Evolutionary conservation across 164 flowering plant species (phyloP).

Genomic region (Chimonanthus praecox): DNA sequence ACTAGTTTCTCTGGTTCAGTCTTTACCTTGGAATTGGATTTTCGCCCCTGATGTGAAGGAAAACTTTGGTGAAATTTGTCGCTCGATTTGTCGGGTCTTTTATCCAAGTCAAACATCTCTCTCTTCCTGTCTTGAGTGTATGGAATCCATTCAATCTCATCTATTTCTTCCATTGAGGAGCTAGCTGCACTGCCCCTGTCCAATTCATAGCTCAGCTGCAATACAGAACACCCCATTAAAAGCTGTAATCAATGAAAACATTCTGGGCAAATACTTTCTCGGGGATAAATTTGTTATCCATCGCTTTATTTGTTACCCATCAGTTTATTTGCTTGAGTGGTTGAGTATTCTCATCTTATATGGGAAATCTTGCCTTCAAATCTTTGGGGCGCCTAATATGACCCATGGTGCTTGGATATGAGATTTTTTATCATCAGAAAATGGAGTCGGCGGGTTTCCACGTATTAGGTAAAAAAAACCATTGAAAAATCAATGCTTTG

Average conservation of each 20-base stretch:
- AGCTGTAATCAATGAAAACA: background rate
- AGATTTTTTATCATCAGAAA: too few species aligned
- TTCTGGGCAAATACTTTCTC: background rate
- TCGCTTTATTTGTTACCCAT: too few species aligned
- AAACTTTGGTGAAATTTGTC: background rate
- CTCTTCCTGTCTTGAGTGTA: background rate
- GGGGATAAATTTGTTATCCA: background rate
- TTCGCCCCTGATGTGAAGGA: background rate
- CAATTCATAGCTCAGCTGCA: slow-evolving; percentile 9
- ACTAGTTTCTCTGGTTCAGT: too few species aligned
- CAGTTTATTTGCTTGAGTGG: too few species aligned
- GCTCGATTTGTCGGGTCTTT: background rate
- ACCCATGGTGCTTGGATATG: too few species aligned
- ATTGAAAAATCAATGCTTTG: too few species aligned
- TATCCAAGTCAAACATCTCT: background rate
- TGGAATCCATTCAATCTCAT: slow-evolving; percentile 1
- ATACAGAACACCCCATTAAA: background rate
- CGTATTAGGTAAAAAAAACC: background rate
- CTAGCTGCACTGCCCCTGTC: slow-evolving; percentile 5
- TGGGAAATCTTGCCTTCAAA: too few species aligned
- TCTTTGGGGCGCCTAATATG: too few species aligned
- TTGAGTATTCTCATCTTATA: too few species aligned
- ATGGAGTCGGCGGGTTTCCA: too few species aligned
- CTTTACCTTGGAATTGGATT: background rate
- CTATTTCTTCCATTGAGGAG: background rate